Evolutionary conservation across 2,329 filamentous ascomycete species (phyloP).

Genomic region (Pseudocercospora eumusae): DNA sequence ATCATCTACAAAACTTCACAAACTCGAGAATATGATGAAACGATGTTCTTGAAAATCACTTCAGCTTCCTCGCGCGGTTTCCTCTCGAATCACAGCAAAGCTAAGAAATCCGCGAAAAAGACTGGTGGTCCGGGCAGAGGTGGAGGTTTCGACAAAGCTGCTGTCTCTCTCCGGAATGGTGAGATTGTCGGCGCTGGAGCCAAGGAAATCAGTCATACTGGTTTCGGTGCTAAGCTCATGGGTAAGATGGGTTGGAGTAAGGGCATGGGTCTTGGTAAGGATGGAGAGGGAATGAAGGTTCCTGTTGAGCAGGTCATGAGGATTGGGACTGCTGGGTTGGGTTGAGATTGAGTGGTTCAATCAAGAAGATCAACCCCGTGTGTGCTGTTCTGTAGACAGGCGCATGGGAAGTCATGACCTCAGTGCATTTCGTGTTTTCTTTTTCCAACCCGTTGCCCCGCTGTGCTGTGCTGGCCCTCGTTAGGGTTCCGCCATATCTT

Average conservation of each 20-base stretch:
- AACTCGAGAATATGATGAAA: constrained; percentile 62
- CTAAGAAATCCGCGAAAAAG: constrained; percentile 43
- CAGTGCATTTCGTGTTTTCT: neutral
- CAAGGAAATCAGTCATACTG: constrained; percentile 78
- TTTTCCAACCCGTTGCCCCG: too few species aligned
- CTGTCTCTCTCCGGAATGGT: constrained; percentile 71
- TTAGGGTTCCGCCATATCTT: neutral
- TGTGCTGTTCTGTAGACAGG: too few species aligned
- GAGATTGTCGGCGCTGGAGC: constrained; percentile 84
- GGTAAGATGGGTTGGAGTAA: constrained; percentile 97
- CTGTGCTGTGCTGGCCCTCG: neutral
- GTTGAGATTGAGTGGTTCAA: constrained; percentile 55
- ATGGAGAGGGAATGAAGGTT: constrained; percentile 81
- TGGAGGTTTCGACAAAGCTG: constrained; percentile 42
- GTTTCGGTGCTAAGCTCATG: constrained; percentile 81
- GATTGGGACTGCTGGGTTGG: constrained; percentile 79
- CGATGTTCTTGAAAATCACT: constrained; percentile 51
- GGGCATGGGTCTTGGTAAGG: constrained; percentile 78
- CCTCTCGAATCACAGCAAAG: constrained; percentile 42
- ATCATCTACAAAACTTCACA: constrained; percentile 72
- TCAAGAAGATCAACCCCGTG: neutral
- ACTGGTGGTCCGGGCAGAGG: constrained; percentile 40
- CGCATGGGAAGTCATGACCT: neutral
- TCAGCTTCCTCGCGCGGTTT: constrained; percentile 50
- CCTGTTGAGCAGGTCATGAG: constrained; percentile 88